phyloP scores from a whole-genome alignment of 192 early-diverging fungal species.

The Entomortierella chlamydospora region DNA sequence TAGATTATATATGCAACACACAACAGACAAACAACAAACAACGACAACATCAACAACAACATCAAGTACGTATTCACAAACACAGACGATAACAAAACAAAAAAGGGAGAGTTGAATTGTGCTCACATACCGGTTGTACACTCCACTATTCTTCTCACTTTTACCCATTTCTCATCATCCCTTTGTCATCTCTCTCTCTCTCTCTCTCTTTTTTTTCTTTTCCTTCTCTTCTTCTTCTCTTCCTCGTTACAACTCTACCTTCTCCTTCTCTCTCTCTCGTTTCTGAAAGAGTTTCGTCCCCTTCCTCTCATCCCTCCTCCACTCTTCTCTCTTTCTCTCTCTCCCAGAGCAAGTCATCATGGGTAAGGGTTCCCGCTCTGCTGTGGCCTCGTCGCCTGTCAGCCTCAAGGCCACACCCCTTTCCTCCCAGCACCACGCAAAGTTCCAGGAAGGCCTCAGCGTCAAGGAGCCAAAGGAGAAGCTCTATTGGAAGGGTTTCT shows the following conservation, averaged over 20 bases:
- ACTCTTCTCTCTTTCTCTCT: too few species aligned
- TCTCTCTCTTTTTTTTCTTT: background rate
- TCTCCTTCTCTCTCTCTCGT: background rate
- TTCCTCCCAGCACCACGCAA: constrained; percentile 54
- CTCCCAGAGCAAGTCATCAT: too few species aligned
- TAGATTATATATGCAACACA: too few species aligned
- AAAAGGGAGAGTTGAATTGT: background rate
- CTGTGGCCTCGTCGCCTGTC: constrained; percentile 37
- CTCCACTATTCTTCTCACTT: background rate
- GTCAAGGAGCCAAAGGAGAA: constrained; percentile 54
- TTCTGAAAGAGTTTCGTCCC: background rate
- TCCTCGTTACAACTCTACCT: background rate
- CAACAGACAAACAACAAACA: too few species aligned
- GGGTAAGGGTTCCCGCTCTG: constrained; percentile 53
- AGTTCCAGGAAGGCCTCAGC: constrained; percentile 52
- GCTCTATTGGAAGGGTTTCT: constrained; percentile 56
- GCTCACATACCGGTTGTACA: background rate
- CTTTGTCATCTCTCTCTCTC: background rate
- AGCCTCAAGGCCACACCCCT: constrained; percentile 55
- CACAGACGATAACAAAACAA: too few species aligned
- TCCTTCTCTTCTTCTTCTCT: background rate
- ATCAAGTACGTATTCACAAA: too few species aligned
- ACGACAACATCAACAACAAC: too few species aligned
- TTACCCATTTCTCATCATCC: background rate
- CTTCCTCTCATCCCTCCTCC: background rate